These are phyloP conservation scores for Mortierella sp. DNA, from an alignment of 371 early-diverging fungal genomes.

Conservation along the genomic window DNA sequence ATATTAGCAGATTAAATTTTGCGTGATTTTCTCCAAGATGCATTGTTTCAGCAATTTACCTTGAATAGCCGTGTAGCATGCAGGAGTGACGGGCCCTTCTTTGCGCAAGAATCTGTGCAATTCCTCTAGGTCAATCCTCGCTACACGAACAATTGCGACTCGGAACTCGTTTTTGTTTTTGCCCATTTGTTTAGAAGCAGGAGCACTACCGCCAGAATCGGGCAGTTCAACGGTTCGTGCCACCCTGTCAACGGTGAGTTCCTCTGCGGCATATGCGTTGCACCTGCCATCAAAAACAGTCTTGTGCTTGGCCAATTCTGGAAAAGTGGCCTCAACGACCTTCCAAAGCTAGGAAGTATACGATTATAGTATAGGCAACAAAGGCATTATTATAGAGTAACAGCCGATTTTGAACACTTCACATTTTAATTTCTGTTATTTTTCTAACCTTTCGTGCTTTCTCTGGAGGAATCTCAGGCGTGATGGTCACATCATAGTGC, in stretches of 20 bases:
- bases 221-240: conserved; percentile 31
- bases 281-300: conserved; percentile 63
- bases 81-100: conserved; percentile 57
- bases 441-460: conserved; percentile 61
- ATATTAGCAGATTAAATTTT: neutral
- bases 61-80: conserved; percentile 58
- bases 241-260: conserved; percentile 20
- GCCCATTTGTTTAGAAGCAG: conserved; percentile 38
- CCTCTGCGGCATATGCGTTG: conserved; percentile 61
- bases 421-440: neutral
- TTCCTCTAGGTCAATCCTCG: conserved; percentile 44
- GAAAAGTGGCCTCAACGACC: conserved; percentile 56
- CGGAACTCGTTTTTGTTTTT: conserved; percentile 41
- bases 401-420: neutral
- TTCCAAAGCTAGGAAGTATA: conserved; percentile 54
- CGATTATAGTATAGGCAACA: neutral
- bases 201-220: conserved; percentile 14
- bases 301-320: conserved; percentile 51
- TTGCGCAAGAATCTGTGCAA: conserved; percentile 65
- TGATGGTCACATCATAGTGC: conserved; percentile 52
- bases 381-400: neutral
- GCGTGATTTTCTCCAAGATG: neutral
- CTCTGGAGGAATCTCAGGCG: conserved; percentile 53
- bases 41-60: conserved; percentile 12
- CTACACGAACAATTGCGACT: conserved; percentile 28